Conservation (phyloP, 2,329 filamentous ascomycete species). For the Aspergillus viridinutans region DNA sequence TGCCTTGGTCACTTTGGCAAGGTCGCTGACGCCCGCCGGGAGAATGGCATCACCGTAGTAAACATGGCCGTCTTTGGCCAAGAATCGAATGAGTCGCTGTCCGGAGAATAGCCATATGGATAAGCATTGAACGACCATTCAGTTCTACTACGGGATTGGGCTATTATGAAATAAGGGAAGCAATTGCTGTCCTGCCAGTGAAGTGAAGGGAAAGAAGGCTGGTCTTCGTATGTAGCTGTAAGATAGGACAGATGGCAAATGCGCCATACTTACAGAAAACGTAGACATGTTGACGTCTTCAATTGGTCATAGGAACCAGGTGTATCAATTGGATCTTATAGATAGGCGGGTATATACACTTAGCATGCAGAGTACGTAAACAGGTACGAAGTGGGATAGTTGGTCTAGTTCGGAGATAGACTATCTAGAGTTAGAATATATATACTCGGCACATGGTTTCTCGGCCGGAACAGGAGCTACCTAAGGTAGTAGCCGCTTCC, state of each 20-base stretch:
- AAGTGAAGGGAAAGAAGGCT: not conserved
- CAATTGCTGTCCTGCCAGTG: not conserved
- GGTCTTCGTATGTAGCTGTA: not conserved
- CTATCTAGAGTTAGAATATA: not conserved
- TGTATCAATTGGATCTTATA: conserved; percentile 1
- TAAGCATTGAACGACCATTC: not conserved
- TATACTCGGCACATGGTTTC: conserved; percentile 3
- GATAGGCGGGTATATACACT: not conserved
- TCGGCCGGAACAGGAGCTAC: conserved; percentile 25
- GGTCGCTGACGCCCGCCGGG: conserved; percentile 55
- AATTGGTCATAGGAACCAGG: not conserved
- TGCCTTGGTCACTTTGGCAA: conserved; percentile 58
- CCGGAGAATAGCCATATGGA: not conserved
- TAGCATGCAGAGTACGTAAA: not conserved
- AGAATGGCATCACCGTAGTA: conserved; percentile 74
- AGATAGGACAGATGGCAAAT: not conserved
- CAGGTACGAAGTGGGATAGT: not conserved
- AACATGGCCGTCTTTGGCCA: conserved; percentile 63
- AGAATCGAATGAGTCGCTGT: conserved; percentile 69
- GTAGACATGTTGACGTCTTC: conserved; percentile 32
- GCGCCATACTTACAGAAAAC: conserved; percentile 43
- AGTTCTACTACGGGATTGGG: not conserved
- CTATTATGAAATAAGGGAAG: not conserved
- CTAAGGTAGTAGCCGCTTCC: not conserved
- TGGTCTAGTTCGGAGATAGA: not conserved